Conservation (phyloP, 768 basidiomycete species). For the Strobilomyces confusus region DNA sequence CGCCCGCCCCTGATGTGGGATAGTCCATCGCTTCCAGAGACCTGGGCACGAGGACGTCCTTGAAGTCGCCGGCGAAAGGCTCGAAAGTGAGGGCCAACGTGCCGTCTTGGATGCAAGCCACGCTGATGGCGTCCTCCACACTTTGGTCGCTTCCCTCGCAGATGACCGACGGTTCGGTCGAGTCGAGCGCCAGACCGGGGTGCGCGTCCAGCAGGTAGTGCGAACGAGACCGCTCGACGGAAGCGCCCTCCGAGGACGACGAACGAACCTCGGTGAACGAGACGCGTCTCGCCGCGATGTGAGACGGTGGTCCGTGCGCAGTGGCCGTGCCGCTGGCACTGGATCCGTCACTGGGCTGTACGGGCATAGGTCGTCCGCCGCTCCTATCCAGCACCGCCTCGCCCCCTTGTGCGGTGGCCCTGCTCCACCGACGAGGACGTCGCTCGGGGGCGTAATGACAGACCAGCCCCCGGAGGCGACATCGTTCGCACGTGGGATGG, state of each 20-base stretch:
- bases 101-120: neutral
- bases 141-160: neutral
- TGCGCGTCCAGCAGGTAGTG: neutral
- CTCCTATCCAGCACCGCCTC: conserved; percentile 6
- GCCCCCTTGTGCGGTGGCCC: neutral
- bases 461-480: conserved; percentile 48
- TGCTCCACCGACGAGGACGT: conserved; percentile 4
- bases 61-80: conserved; percentile 45
- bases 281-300: neutral
- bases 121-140: neutral
- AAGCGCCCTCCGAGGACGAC: neutral
- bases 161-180: neutral
- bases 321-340: neutral
- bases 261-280: neutral
- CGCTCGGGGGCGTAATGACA: conserved; percentile 71
- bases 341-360: neutral
- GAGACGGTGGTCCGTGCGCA: neutral
- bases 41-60: neutral
- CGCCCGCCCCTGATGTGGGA: neutral
- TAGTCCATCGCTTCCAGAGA: neutral
- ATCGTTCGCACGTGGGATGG: conserved; percentile 65
- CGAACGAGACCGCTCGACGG: neutral
- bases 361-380: neutral
- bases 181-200: neutral
- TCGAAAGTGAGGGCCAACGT: neutral